Percentiles rank a stretch among this genome's conserved stretches.
These are phyloP conservation scores for thale cress (Arabidopsis thaliana) DNA, from an alignment of 345 rosid genomes.

Conservation along the genomic window TAIR10.1 NC_003076.8:23919001-23919500, in stretches of 20 bases:
- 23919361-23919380: not conserved
- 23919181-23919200: not conserved
- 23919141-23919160: not conserved
- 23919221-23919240: not conserved
- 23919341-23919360: not conserved
- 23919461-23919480: not conserved
- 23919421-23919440: not conserved
- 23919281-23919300: not conserved
- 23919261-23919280: not conserved
- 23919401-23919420: not conserved
- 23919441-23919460: not conserved
- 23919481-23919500: not conserved
- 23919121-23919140: not conserved
- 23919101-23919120: not conserved
- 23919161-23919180: not conserved
- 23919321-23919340: not conserved
- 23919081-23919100: not conserved
- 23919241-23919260: not conserved
- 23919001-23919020: constrained; percentile 40
- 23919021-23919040: constrained; percentile 29
- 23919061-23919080: not conserved
- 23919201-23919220: not conserved
- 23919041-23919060: not conserved
- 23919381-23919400: not conserved
- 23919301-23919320: not conserved